Base-by-base conservation (phyloP, 805 yeast species). In the Ogataea zsoltii region DNA sequence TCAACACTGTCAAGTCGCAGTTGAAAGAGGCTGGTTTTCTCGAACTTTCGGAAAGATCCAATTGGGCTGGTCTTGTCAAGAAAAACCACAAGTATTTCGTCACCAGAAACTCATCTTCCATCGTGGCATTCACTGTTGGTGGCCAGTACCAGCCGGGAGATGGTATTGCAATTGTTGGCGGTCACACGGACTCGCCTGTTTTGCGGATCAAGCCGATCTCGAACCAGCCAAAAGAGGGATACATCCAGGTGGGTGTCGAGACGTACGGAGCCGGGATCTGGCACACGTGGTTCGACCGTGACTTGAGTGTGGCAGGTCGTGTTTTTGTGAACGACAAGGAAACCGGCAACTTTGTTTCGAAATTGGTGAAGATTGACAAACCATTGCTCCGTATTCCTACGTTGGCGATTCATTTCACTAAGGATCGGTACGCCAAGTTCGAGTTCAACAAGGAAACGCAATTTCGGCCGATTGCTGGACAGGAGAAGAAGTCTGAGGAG, bases 211-310 rank as follows among this genome's bases (percentile, higher is more conserved):
- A 92, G 68, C 99, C 99, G 11, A 72, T 85, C 25, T 86, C 96
- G 18, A 81, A 83, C 60, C 79, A 78, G 54, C 65, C 70, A 10
- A 69, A 74, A 14, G 91, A 87, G 56, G 96, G 96, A 1, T 92
- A 82, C 58, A 75, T 81, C 44, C 96, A 91, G 64, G 81, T 94
- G 15, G 98, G 96, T 31, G 96, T 94, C 9, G 98, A 94, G 66
- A 79, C 84, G 40, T 92, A 92, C 60, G 98, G 99, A 45, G 98
- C 98, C 29, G 94, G 96, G 41, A 82, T 91, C 44, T 94, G 97
- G 82, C 97, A 88, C 62, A 80, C 96, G 4, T 92, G 98, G 97
- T 92, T 94, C 61, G 99, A 92, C 65, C 80, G 97, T 48, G 97
- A 92, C 64, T 75, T 94, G 56, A 77, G 92, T 31, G 71, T 90